Evolutionary conservation across 805 yeast species (phyloP).

Genomic region (Metschnikowia orientalis): DNA sequence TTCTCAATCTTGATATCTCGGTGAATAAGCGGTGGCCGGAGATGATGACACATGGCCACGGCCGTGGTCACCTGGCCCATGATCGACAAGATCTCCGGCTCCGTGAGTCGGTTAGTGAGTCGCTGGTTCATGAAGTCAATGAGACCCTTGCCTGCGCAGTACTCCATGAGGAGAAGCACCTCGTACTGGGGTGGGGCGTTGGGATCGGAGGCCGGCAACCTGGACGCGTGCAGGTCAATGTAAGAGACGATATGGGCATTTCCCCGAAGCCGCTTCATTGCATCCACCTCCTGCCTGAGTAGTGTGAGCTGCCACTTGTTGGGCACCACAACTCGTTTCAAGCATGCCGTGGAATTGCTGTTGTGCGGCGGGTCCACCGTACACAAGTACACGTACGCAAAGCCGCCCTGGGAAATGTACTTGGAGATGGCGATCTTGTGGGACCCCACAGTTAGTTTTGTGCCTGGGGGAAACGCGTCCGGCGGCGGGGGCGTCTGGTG

Average conservation of each 20-base stretch:
- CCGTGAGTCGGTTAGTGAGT: constrained; percentile 60
- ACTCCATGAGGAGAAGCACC: constrained; percentile 77
- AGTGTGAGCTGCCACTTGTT: constrained; percentile 78
- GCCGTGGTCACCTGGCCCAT: constrained; percentile 70
- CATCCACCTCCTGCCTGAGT: constrained; percentile 92
- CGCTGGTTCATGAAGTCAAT: constrained; percentile 79
- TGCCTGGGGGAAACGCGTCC: constrained; percentile 69
- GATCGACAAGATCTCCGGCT: constrained; percentile 61
- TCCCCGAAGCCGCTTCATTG: constrained; percentile 86
- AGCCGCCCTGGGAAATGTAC: constrained; percentile 87
- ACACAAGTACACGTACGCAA: constrained; percentile 90
- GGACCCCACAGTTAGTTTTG: constrained; percentile 75
- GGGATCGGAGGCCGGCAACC: constrained; percentile 34
- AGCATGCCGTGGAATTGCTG: constrained; percentile 61
- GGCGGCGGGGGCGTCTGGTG: constrained; percentile 56
- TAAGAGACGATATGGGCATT: constrained; percentile 79
- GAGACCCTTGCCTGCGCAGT: constrained; percentile 68
- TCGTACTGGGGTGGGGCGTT: constrained; percentile 52
- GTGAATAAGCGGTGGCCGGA: constrained; percentile 67
- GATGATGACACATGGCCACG: constrained; percentile 72
- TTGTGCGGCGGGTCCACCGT: constrained; percentile 57
- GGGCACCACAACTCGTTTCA: constrained; percentile 94
- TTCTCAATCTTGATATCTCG: constrained; percentile 82
- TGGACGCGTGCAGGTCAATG: constrained; percentile 91
- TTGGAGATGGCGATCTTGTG: constrained; percentile 65